These are phyloP conservation scores for Botryotinia calthae DNA, from an alignment of 2,329 filamentous ascomycete genomes.

Conservation along the genomic window DNA sequence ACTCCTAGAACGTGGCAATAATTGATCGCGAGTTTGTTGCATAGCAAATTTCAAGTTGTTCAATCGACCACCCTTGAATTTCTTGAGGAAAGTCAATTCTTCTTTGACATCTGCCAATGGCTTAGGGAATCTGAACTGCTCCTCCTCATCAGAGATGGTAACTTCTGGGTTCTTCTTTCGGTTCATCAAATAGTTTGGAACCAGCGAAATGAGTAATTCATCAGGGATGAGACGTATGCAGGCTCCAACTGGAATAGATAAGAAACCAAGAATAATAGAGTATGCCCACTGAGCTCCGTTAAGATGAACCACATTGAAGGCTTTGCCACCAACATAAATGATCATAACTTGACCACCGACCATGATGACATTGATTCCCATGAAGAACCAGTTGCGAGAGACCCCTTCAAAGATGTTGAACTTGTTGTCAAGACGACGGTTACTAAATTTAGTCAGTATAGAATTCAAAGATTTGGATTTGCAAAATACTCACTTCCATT, in stretches of 20 bases:
- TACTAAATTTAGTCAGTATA: constrained; percentile 49
- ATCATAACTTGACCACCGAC: constrained; percentile 87
- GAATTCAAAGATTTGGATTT: constrained; percentile 16
- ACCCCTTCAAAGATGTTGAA: constrained; percentile 96
- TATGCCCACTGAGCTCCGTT: constrained; percentile 81
- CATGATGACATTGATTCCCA: constrained; percentile 82
- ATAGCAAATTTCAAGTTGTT: constrained; percentile 80
- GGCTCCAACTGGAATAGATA: constrained; percentile 84
- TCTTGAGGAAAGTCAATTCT: constrained; percentile 77
- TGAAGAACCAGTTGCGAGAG: constrained; percentile 81
- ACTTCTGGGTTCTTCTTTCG: constrained; percentile 41
- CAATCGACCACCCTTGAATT: constrained; percentile 75
- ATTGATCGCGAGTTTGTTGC: constrained; percentile 68
- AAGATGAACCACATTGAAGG: constrained; percentile 64
- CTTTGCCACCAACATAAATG: constrained; percentile 77
- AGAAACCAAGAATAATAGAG: constrained; percentile 75
- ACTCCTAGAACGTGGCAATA: constrained; percentile 60
- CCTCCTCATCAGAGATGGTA: constrained; percentile 63
- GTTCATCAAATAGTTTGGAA: constrained; percentile 36
- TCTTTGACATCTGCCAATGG: constrained; percentile 73
- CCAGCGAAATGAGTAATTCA: constrained; percentile 37
- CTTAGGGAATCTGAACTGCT: constrained; percentile 65
- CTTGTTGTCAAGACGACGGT: constrained; percentile 87
- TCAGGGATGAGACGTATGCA: constrained; percentile 83
- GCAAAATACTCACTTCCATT: constrained; percentile 72